Percentiles rank a stretch among this genome's conserved stretches.
phyloP scores from a whole-genome alignment of 2,329 filamentous ascomycete genomes.

The Teratosphaeria viscida region DNA sequence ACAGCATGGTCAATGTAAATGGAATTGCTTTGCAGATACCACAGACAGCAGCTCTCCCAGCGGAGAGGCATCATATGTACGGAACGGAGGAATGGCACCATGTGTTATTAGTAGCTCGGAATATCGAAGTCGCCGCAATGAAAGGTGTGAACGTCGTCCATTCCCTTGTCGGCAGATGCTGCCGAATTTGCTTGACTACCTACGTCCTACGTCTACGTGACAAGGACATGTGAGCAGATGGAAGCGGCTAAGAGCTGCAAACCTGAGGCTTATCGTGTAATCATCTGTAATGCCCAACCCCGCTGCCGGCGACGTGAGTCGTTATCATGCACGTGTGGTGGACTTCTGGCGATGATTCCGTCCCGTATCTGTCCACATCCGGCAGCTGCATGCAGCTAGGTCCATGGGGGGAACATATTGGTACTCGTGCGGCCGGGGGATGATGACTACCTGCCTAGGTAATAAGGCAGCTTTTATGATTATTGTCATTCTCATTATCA shows the following conservation, averaged over 20 bases:
- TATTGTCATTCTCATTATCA: background rate
- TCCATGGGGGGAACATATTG: too few species aligned
- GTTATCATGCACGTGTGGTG: background rate
- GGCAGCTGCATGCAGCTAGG: background rate
- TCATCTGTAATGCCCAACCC: background rate
- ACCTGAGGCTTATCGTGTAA: background rate
- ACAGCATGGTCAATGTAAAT: background rate
- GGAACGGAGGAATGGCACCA: background rate
- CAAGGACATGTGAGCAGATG: background rate
- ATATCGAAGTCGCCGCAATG: background rate
- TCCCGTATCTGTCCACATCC: background rate
- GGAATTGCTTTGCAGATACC: background rate
- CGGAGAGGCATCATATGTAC: background rate
- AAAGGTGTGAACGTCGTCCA: background rate
- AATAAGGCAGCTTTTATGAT: background rate
- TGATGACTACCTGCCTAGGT: too few species aligned
- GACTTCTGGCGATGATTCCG: background rate
- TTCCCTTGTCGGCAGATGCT: background rate
- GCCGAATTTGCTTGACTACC: background rate
- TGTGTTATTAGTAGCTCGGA: background rate
- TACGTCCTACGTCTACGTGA: background rate
- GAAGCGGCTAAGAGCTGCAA: background rate
- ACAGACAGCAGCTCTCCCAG: background rate
- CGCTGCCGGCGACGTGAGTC: background rate
- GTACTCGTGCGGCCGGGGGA: too few species aligned